phyloP scores from a whole-genome alignment of 2,329 filamentous ascomycete species.

The Ceratocystiopsis brevicomis region DNA sequence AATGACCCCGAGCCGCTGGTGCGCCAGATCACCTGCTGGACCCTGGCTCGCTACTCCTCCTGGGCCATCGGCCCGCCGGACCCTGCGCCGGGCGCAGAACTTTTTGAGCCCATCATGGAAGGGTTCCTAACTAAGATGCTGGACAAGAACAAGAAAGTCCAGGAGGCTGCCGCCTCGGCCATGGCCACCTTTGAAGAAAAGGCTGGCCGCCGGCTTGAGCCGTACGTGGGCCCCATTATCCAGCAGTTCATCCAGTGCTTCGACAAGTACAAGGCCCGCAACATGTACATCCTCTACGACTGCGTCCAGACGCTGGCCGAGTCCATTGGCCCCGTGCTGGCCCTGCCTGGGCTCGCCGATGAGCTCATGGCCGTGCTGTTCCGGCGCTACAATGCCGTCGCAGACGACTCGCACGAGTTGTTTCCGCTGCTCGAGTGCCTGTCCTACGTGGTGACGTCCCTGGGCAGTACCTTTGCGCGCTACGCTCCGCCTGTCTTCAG shows the following conservation, averaged over 20 bases:
- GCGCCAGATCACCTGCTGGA: conserved; percentile 95
- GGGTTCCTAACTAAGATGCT: conserved; percentile 88
- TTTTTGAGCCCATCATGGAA: conserved; percentile 93
- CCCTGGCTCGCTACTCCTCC: conserved; percentile 74
- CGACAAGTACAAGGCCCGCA: conserved; percentile 88
- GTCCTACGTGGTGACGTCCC: conserved; percentile 77
- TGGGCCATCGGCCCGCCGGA: conserved; percentile 70
- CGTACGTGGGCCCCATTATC: conserved; percentile 79
- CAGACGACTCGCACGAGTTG: conserved; percentile 77
- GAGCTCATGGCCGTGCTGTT: conserved; percentile 88
- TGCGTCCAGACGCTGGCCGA: conserved; percentile 95
- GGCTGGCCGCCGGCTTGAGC: conserved; percentile 58
- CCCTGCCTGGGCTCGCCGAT: conserved; percentile 61
- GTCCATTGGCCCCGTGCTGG: conserved; percentile 64
- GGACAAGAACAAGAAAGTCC: conserved; percentile 92
- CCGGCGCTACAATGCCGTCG: conserved; percentile 67
- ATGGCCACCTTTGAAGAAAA: conserved; percentile 95
- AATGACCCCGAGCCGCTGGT: conserved; percentile 78
- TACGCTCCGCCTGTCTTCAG: conserved; percentile 76
- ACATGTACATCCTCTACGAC: conserved; percentile 98
- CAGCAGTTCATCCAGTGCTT: conserved; percentile 88
- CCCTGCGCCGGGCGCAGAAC: conserved; percentile 48
- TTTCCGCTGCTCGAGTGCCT: conserved; percentile 93
- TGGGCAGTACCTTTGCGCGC: conserved; percentile 63
- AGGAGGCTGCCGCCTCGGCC: conserved; percentile 86